These are phyloP conservation scores for Suillus spraguei DNA, from an alignment of 768 basidiomycete genomes.

Conservation along the genomic window DNA sequence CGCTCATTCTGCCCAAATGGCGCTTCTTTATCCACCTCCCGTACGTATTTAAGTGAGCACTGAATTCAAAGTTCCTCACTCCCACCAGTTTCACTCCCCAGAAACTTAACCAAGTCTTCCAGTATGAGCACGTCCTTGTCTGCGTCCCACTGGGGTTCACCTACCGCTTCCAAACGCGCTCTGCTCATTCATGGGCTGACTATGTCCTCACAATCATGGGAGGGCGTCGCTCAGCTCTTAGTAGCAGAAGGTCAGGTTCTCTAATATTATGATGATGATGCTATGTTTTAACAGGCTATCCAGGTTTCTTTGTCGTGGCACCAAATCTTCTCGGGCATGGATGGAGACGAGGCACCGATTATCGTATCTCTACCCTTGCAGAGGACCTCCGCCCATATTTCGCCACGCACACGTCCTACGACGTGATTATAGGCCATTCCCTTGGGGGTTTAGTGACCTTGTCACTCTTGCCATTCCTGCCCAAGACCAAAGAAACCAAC, in stretches of 20 bases:
- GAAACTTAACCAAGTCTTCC: too few species aligned
- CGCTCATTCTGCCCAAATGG: too few species aligned
- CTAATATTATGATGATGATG: not conserved
- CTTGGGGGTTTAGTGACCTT: conserved; percentile 17
- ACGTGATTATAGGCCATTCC: conserved; percentile 25
- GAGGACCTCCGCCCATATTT: conserved; percentile 21
- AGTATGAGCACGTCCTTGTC: too few species aligned
- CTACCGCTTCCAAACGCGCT: conserved; percentile 16
- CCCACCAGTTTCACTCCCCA: too few species aligned
- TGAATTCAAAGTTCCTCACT: too few species aligned
- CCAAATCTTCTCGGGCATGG: too few species aligned
- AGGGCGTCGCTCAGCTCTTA: conserved; percentile 16
- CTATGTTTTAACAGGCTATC: not conserved
- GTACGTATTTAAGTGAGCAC: too few species aligned
- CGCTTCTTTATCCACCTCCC: too few species aligned
- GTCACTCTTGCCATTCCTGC: conserved; percentile 20
- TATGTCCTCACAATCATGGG: conserved; percentile 22
- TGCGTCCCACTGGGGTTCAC: conserved; percentile 14
- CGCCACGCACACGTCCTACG: conserved; percentile 11
- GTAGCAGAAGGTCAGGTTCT: conserved; percentile 18
- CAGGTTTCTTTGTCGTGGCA: too few species aligned
- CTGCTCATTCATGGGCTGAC: conserved; percentile 21
- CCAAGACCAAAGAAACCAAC: conserved; percentile 8
- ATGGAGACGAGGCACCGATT: conserved; percentile 14
- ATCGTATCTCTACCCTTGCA: conserved; percentile 11